These are phyloP conservation scores for Peronosclerospora sorghi DNA, from an alignment of 352 stramenopile species.

Conservation along the genomic window DNA sequence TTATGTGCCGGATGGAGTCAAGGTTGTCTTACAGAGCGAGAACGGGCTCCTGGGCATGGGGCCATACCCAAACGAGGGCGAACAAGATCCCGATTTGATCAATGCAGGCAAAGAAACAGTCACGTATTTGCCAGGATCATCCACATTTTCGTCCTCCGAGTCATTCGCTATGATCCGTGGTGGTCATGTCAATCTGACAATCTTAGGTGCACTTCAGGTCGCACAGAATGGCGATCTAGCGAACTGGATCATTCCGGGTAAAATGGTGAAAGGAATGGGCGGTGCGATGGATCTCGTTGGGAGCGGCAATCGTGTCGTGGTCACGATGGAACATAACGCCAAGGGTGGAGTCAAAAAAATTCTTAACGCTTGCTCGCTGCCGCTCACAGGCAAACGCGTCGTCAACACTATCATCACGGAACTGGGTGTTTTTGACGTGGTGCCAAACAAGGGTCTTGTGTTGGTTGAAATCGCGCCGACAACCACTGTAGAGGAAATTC, in stretches of 20 bases:
- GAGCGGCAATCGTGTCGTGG: constrained; percentile 87
- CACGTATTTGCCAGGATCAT: constrained; percentile 87
- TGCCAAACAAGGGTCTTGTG: constrained; percentile 57
- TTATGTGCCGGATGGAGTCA: constrained; percentile 89
- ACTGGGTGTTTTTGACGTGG: constrained; percentile 73
- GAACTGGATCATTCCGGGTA: constrained; percentile 94
- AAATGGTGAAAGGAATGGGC: constrained; percentile 96
- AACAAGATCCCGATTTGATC: constrained; percentile 91
- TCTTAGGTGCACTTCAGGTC: constrained; percentile 92
- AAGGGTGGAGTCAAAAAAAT: constrained; percentile 93
- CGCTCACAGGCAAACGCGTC: constrained; percentile 90
- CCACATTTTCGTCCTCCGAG: constrained; percentile 89
- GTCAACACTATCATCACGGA: constrained; percentile 92
- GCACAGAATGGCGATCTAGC: constrained; percentile 90
- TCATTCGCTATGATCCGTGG: constrained; percentile 96
- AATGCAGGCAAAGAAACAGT: constrained; percentile 97
- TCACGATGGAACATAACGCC: constrained; percentile 96
- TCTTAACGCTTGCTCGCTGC: constrained; percentile 87
- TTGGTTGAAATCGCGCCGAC: constrained; percentile 84
- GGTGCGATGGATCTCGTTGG: constrained; percentile 96
- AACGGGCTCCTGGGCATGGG: constrained; percentile 94
- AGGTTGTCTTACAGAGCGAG: constrained; percentile 93
- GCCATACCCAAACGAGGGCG: constrained; percentile 82
- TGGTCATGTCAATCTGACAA: constrained; percentile 92
- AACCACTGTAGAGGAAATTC: constrained; percentile 75